A percentile compares a stretch with the other conserved stretches of the same genome.
phyloP scores from a whole-genome alignment of 75 land plant species.

The Picea glauca region DNA sequence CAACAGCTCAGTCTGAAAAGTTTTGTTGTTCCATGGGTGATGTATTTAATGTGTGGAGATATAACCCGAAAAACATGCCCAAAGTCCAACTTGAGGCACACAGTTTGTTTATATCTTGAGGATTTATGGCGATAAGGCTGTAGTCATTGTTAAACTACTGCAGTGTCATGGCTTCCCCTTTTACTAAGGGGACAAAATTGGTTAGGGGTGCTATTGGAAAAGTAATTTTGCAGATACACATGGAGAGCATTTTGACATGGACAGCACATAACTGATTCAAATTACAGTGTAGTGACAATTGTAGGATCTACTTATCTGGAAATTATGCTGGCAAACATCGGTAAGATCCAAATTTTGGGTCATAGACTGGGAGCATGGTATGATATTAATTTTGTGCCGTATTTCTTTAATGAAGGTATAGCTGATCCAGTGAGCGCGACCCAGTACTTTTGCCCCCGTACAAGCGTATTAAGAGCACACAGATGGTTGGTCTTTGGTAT shows the following conservation, averaged over 20 bases:
- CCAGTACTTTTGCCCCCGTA: no score
- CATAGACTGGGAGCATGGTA: not conserved
- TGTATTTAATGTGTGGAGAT: not conserved
- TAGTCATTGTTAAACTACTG: not conserved
- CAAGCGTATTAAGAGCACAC: no score
- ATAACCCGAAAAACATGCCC: constrained; percentile 1
- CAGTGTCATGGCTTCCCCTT: not conserved
- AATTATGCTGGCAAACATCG: not conserved
- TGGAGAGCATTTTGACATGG: not conserved
- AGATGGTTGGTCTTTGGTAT: no score
- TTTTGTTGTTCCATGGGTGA: not conserved
- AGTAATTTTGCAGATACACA: not conserved
- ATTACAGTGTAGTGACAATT: not conserved
- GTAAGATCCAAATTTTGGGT: not conserved
- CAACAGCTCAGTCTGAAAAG: not conserved
- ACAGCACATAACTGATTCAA: not conserved
- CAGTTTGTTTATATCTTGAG: not conserved
- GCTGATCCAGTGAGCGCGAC: no score
- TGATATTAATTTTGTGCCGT: not conserved
- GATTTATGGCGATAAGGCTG: not conserved
- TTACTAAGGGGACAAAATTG: not conserved
- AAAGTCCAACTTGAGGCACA: not conserved
- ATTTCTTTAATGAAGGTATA: not conserved
- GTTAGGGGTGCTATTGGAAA: not conserved
- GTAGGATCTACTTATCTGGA: not conserved